Evolutionary conservation across 1,284 basidiomycete species (phyloP).

Genomic region (Puccinia triticina): DNA sequence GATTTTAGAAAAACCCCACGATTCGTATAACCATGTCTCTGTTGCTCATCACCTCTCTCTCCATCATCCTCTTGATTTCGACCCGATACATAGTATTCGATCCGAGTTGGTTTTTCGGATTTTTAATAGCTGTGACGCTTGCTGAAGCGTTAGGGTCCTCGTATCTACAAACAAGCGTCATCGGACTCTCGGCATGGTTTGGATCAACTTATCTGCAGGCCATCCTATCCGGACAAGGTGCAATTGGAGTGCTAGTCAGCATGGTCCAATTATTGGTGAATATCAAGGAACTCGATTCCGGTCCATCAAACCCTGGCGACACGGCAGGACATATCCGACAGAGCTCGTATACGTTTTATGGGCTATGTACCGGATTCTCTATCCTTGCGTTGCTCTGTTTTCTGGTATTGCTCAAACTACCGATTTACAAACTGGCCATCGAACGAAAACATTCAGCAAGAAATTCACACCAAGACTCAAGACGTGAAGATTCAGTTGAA

Average conservation of each 20-base stretch:
- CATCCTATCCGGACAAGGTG: slow-evolving; percentile 57
- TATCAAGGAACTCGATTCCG: slow-evolving; percentile 52
- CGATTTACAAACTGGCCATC: slow-evolving; percentile 36
- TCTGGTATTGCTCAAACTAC: slow-evolving; percentile 10
- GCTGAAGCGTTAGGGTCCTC: slow-evolving; percentile 22
- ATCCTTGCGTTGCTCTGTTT: slow-evolving; percentile 33
- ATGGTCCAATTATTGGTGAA: slow-evolving; percentile 56
- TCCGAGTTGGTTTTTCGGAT: slow-evolving; percentile 14
- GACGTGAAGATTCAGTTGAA: slow-evolving; percentile 1
- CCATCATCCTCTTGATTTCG: slow-evolving; percentile 21
- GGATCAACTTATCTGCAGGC: slow-evolving; percentile 57
- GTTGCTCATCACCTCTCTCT: slow-evolving; percentile 17
- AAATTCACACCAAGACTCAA: not conserved
- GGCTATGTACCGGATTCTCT: slow-evolving; percentile 9
- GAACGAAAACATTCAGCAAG: not conserved
- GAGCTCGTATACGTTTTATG: slow-evolving; percentile 33
- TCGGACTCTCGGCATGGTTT: slow-evolving; percentile 55
- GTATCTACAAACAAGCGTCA: slow-evolving; percentile 28
- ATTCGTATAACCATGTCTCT: slow-evolving; percentile 11
- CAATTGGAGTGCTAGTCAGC: slow-evolving; percentile 56
- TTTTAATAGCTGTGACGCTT: slow-evolving; percentile 36
- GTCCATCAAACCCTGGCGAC: slow-evolving; percentile 6
- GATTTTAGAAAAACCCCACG: slow-evolving; percentile 17
- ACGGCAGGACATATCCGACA: slow-evolving; percentile 12
- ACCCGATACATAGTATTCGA: slow-evolving; percentile 17